A percentile compares a stretch with the other conserved stretches of the same genome.
Conservation (phyloP, 768 basidiomycete species). For the Sarcomyxa edulis region DNA sequence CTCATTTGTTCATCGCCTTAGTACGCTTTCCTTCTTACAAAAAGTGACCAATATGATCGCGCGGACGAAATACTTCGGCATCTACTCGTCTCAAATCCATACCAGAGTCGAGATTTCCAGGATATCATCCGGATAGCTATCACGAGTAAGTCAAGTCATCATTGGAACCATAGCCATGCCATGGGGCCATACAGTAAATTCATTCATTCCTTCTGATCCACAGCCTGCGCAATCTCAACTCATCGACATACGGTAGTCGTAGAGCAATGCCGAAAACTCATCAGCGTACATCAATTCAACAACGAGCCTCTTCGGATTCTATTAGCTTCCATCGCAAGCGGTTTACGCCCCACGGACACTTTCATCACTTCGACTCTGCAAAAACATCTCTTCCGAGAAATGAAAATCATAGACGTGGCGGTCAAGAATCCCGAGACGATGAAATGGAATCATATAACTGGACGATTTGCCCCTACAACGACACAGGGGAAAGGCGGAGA, state of each 20-base stretch:
- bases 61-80: slow-evolving; percentile 78
- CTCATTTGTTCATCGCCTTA: slow-evolving; percentile 21
- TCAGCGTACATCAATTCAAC: slow-evolving; percentile 76
- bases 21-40: slow-evolving; percentile 73
- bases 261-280: slow-evolving; percentile 73
- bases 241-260: slow-evolving; percentile 54
- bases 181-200: too few species aligned
- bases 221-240: slow-evolving; percentile 70
- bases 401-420: slow-evolving; percentile 63
- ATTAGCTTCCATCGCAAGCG: slow-evolving; percentile 66
- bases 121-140: slow-evolving; percentile 72
- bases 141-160: slow-evolving; percentile 48
- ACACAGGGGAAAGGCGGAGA: slow-evolving; percentile 32
- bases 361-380: slow-evolving; percentile 77
- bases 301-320: slow-evolving; percentile 82
- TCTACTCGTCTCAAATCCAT: slow-evolving; percentile 69
- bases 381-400: slow-evolving; percentile 79
- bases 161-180: too few species aligned
- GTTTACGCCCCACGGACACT: slow-evolving; percentile 62
- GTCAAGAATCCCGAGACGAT: slow-evolving; percentile 56
- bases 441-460: slow-evolving; percentile 55
- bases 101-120: slow-evolving; percentile 53
- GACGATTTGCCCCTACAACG: slow-evolving; percentile 39
- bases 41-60: slow-evolving; percentile 53
- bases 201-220: background rate